Base-by-base conservation (phyloP, 2,329 filamentous ascomycete species). In the Annulohypoxylon truncatum region DNA sequence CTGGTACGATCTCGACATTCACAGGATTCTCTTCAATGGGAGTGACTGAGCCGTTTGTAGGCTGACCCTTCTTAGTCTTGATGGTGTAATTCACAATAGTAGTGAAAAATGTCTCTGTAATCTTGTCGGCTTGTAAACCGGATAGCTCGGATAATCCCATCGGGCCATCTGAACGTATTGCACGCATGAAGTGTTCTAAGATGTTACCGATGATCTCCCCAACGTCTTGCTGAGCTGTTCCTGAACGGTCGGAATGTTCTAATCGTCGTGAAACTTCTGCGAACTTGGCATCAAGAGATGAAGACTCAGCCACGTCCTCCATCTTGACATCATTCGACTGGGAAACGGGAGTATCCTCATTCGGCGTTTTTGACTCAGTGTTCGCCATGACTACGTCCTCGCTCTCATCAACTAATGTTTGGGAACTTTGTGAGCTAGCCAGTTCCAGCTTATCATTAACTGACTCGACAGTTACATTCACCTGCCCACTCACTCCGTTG, bases 201-300 rank as follows among this genome's bases (percentile, higher is more conserved):
- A 97, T 92, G 73, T 95, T 96, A 63, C 93, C 93, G 81, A 97
- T 94, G 47, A 97, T 95, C 79, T 99, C 96, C 10, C 94, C 94
- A 3, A 97, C 95, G 79, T 99, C 96, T 79, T 99, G 94, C 75
- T 99, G 96, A 31, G 93, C 83, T 0, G 85, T 87, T 2, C 85
- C 85, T 8, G 82, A 83, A 29, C 73, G 81, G 68, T 81, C 74
- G 80, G 82, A 72, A 79, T 81, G 72, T 82, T 83, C 24, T 82
- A 80, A 4, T 79, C 83, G 59, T 74, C 80, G 47, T 77, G 78
- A 73, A 0, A 78, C 72, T 13, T 73, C 65, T 7, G 70, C 64
- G 8, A 86, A 82, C 56, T 81, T 81, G 51, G 83, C 76, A 20
- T 86, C 82, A 10, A 86, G 72, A 2, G 80, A 80, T 44, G 78